Conservation (phyloP, 768 basidiomycete species). For the Russula olivacea region DNA sequence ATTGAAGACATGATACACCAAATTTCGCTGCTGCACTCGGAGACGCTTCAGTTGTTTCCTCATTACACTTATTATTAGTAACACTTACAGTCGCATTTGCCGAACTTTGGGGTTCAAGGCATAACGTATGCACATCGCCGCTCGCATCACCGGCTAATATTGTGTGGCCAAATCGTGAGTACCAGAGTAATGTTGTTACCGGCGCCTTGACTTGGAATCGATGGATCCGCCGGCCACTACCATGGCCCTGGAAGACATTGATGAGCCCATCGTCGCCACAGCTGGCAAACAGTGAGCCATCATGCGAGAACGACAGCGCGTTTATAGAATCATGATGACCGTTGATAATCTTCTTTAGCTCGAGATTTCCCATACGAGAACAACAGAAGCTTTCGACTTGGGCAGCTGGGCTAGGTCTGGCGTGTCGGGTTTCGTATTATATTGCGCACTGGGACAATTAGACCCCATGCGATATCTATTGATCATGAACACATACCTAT, state of each 20-base stretch:
- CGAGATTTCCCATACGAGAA: not conserved
- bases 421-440: too few relatives aligned
- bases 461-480: too few relatives aligned
- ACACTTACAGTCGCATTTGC: not conserved
- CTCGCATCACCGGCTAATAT: not conserved
- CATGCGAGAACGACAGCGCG: not conserved
- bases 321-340: not conserved
- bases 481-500: too few relatives aligned
- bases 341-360: not conserved
- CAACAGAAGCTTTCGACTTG: not conserved
- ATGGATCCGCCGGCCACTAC: not conserved
- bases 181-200: not conserved
- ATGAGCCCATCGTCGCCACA: not conserved
- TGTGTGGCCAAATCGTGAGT: not conserved
- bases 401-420: too few relatives aligned
- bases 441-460: too few relatives aligned
- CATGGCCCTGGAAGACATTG: not conserved
- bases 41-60: not conserved
- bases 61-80: too few relatives aligned
- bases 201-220: constrained; percentile 1
- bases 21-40: not conserved
- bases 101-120: not conserved
- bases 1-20: not conserved
- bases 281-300: constrained; percentile 2
- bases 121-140: not conserved